A percentile compares a stretch with the other conserved stretches of the same genome.
Conservation (phyloP, 2,329 filamentous ascomycete species). For the Arthrobotrys entomopaga region DNA sequence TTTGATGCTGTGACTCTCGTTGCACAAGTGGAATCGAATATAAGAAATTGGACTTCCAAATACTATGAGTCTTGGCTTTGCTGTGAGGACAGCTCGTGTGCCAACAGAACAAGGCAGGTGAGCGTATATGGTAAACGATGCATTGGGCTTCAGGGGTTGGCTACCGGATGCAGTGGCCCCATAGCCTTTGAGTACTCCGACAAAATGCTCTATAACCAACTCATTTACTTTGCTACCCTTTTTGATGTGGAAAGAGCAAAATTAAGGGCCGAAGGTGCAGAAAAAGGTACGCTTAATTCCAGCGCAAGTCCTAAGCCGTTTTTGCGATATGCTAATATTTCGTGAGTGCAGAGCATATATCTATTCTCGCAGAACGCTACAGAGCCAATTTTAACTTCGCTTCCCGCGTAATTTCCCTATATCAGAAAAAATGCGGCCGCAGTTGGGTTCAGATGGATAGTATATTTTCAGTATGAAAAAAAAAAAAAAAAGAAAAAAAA, state of each 20-base stretch:
- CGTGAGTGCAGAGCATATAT: slow-evolving; percentile 64
- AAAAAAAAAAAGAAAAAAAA: too few relatives aligned
- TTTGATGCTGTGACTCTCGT: slow-evolving; percentile 79
- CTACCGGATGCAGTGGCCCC: slow-evolving; percentile 81
- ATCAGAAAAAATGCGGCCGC: slow-evolving; percentile 87
- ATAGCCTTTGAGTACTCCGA: slow-evolving; percentile 91
- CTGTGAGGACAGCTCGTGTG: slow-evolving; percentile 89
- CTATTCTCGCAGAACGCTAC: slow-evolving; percentile 83
- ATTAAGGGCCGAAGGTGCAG: slow-evolving; percentile 63
- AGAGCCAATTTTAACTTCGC: slow-evolving; percentile 79
- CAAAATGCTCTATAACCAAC: slow-evolving; percentile 92
- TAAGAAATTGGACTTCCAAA: slow-evolving; percentile 78
- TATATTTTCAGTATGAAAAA: slow-evolving; percentile 71
- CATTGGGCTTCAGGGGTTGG: slow-evolving; percentile 84
- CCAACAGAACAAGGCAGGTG: slow-evolving; percentile 87
- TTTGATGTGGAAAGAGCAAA: slow-evolving; percentile 91
- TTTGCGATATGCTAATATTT: too few relatives aligned
- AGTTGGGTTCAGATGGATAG: slow-evolving; percentile 95
- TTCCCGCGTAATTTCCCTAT: slow-evolving; percentile 80
- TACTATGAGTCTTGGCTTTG: slow-evolving; percentile 95
- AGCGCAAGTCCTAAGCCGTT: slow-evolving; percentile 56
- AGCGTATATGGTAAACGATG: slow-evolving; percentile 91
- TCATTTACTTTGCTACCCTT: slow-evolving; percentile 83
- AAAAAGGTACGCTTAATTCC: slow-evolving; percentile 61
- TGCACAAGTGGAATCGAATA: slow-evolving; percentile 85